Evolutionary conservation across 1,284 basidiomycete species (phyloP), one percentile per base, ranked within the genome.

Genomic region (Filobasidium uniguttulatum): DNA sequence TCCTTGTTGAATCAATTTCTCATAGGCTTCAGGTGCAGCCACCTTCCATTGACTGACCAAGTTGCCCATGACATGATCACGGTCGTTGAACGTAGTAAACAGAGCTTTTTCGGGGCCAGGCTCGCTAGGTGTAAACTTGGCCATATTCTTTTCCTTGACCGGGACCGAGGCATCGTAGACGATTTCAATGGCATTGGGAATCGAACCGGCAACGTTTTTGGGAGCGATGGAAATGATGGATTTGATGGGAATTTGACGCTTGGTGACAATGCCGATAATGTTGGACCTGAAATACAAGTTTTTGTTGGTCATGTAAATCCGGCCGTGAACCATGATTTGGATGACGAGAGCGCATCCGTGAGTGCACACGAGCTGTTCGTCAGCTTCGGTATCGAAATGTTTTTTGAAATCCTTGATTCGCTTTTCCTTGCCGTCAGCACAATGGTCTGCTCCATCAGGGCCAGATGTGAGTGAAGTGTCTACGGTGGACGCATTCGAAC

Each of bases 151-250:
- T n/a, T 25, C 7, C 5, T n/a, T 3, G 15, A 20, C 9, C 17
- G 14, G 17, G 8, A 17, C 37, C 26, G 29, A 55, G 48, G 12
- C 53, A 48, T 19, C 38, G 20, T 43, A 15, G 7, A 48, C 26
- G 8, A 59, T 49, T 38, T 50, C 50, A 26, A 59, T 53, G 10
- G 58, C 56, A 33, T 59, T 59, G 3, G 58, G 58, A n/a, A 59
- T 59, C 31, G 54, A 50, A 12, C 50, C 47, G 1, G 58, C 58
- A 2, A 57, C 57, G 48, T 56, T 56, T 31, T 47, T 50, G 10
- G 55, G 49, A 10, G 33, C 19, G 20, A 57, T 46, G n/a, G 48
- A 44, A 14, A 34, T 48, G 38, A 59, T 44, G 19, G 41, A 33
- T 14, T 44, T 35, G 3, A 59, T 15, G 3, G 57, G 46, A 33